Percentiles rank a stretch among this genome's conserved stretches.
Conservation (phyloP, 345 rosid species). For the Gossypium rotundifolium region DNA sequence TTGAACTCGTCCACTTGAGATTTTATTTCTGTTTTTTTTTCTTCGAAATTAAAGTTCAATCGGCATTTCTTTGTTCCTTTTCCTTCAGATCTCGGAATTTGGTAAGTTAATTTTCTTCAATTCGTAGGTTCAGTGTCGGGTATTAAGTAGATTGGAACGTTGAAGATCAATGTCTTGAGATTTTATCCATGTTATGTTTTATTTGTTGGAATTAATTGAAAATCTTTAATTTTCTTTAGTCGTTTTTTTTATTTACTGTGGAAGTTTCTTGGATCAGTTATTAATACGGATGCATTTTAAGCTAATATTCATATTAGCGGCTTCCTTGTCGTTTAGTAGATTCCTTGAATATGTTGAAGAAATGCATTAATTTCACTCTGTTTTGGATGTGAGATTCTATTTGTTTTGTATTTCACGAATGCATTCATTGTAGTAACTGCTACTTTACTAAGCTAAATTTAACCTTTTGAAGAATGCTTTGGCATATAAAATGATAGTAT, state of each 20-base stretch:
- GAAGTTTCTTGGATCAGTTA: constrained; percentile 13
- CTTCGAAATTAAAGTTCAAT: not conserved
- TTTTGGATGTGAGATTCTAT: not conserved
- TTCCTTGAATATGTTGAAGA: not conserved
- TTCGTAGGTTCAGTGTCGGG: not conserved
- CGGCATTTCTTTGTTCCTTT: not conserved
- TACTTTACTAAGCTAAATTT: not conserved
- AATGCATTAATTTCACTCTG: not conserved
- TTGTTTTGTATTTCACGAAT: constrained; percentile 4
- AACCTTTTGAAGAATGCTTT: not conserved
- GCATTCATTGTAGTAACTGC: not conserved
- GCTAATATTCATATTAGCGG: not conserved
- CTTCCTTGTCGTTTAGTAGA: not conserved
- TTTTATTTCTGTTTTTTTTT: not conserved
- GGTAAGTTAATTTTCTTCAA: constrained; percentile 25
- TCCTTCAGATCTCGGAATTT: constrained; percentile 31
- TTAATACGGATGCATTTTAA: constrained; percentile 9
- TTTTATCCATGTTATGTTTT: not conserved
- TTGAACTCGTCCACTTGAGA: not conserved
- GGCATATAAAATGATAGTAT: not conserved
- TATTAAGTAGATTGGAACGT: constrained; percentile 7
- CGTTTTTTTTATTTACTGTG: not conserved
- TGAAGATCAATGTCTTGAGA: constrained; percentile 1
- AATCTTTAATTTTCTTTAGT: not conserved
- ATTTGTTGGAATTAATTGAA: not conserved